Percentiles rank a stretch among this genome's conserved stretches.
Evolutionary conservation across 176 grass and related monocot species (phyloP).

Genomic region (Eleusine coracana): DNA sequence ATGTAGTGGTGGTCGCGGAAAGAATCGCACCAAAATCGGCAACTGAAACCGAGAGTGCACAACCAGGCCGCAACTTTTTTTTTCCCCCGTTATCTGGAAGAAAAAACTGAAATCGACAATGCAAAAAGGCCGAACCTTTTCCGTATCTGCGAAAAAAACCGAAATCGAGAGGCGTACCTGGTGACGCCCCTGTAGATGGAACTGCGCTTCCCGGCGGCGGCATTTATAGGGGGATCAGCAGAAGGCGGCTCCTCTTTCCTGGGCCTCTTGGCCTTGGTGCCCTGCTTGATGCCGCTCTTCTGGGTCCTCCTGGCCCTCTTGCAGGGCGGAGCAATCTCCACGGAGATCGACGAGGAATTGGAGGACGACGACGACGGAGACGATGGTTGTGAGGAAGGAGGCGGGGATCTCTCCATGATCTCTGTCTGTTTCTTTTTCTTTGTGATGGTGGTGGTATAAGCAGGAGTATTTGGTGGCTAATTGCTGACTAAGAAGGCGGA

Average conservation of each 20-base stretch:
- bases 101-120: neutral
- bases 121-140: too few relatives aligned
- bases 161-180: conserved; percentile 45
- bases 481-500: too few relatives aligned
- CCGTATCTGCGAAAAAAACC: too few relatives aligned
- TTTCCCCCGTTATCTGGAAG: neutral
- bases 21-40: neutral
- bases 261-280: conserved; percentile 52
- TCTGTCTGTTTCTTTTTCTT: neutral
- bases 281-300: neutral
- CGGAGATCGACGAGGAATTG: conserved; percentile 47
- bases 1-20: neutral
- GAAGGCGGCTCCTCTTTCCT: conserved; percentile 45
- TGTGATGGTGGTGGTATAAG: too few relatives aligned
- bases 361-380: conserved; percentile 17
- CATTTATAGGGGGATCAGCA: conserved; percentile 31
- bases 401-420: conserved; percentile 44
- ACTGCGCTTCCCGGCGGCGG: conserved; percentile 72
- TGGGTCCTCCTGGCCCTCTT: conserved; percentile 4
- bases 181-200: conserved; percentile 90
- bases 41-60: neutral
- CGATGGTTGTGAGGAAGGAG: conserved; percentile 18
- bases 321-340: conserved; percentile 1
- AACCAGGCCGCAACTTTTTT: neutral
- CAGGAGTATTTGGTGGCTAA: too few relatives aligned